Conservation (phyloP, 2,329 filamentous ascomycete genomes). For the Colletotrichum camelliae region DNA sequence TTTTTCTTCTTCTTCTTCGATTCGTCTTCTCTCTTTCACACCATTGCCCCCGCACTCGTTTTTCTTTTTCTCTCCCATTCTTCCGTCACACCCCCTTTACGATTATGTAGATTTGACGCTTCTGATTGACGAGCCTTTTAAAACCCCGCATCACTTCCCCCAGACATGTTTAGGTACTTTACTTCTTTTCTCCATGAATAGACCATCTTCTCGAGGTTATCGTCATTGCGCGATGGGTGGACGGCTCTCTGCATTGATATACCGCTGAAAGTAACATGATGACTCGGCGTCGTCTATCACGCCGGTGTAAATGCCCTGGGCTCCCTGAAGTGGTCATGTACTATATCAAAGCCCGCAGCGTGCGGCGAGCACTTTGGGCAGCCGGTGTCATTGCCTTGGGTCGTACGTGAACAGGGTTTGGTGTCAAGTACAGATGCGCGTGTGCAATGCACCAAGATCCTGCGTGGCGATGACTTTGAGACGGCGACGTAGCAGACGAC, state of each 20-base stretch:
- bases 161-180: neutral
- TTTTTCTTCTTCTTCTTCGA: neutral
- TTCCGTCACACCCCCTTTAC: neutral
- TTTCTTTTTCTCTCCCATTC: neutral
- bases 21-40: neutral
- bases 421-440: neutral
- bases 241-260: neutral
- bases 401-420: neutral
- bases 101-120: neutral
- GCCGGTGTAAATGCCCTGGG: neutral
- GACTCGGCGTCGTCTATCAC: neutral
- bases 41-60: neutral
- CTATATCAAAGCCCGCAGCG: neutral
- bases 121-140: neutral
- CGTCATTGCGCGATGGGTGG: neutral
- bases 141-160: neutral
- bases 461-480: neutral
- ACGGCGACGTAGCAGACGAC: neutral
- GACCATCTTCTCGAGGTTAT: neutral
- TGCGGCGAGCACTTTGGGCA: neutral
- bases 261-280: neutral
- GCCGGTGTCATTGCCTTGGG: neutral
- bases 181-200: neutral
- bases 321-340: neutral
- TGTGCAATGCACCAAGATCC: neutral